Base-by-base conservation (phyloP, 805 yeast genomes). In the Metschnikowia baotianmanensis region DNA sequence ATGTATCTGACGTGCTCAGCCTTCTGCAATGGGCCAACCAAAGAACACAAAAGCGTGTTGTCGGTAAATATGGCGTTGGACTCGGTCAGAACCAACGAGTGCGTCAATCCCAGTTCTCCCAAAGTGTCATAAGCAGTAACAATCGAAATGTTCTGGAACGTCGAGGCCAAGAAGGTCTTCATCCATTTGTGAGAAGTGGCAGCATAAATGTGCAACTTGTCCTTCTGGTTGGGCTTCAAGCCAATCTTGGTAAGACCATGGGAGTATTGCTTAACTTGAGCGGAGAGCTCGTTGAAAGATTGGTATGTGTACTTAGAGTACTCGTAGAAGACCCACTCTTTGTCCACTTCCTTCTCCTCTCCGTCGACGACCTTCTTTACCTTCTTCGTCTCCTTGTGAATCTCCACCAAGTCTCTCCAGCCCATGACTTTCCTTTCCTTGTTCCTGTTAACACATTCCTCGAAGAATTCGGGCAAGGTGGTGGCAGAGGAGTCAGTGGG, bases 91-190 rank as follows among this genome's bases (percentile, higher is more conserved):
- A 76, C 73, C 57, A 93, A 72, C 3, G 97, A 89, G 65, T 85
- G 95, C 42, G 83, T 83, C 57, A 90, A 74, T 18, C 96, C 96
- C 26, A 76, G 74, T 64, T 88, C 95, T 43, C 97, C 97, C 51
- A 90, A 73, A 31, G 96, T 88, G 63, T 90, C 97, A 64, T 93
- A 93, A 27, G 99, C 98, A 12, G 99, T 93, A 28, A 89, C 98
- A 42, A 85, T 76, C 18, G 98, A 86, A 45, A 93, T 82, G 36
- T 76, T 67, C 64, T 88, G 96, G 38, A 89, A 71, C 53, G 79
- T 78, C 38, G 87, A 75, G 12, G 90, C 96, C 44, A 87, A 62
- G 50, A 80, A 91, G 23, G 86, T 77, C 67, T 86, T 85, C 87
- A 91, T 78, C 98, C 98, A 91, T 57, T 79, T 80, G 42, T 78